phyloP scores from a whole-genome alignment of 108 stramenopile species.

The Nannochloropsis gaditana region DNA sequence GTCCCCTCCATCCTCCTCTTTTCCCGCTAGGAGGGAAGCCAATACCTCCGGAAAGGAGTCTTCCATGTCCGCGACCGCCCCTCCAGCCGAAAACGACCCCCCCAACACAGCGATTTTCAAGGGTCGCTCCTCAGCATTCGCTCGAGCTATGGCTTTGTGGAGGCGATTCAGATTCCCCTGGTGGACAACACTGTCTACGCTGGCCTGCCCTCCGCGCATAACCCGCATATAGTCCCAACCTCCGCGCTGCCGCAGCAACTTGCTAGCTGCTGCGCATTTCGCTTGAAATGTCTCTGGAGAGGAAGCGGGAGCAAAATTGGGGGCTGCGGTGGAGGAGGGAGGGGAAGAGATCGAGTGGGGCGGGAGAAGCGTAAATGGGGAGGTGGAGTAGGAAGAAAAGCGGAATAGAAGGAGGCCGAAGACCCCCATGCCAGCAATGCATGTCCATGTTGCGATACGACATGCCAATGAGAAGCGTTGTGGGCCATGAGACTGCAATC shows the following conservation, averaged over 20 bases:
- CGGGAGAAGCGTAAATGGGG: not conserved
- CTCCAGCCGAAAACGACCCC: not conserved
- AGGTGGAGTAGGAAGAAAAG: not conserved
- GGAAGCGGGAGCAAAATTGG: not conserved
- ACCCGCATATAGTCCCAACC: not conserved
- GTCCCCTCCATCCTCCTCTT: not conserved
- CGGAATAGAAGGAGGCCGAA: not conserved
- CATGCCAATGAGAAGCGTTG: not conserved
- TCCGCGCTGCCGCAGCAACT: not conserved
- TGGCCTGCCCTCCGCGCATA: not conserved
- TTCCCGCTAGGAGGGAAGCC: not conserved
- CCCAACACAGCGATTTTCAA: not conserved
- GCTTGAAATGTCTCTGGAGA: not conserved
- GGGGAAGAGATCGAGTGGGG: not conserved
- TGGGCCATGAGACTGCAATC: not conserved
- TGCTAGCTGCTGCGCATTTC: not conserved
- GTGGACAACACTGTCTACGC: not conserved
- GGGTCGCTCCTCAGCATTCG: not conserved
- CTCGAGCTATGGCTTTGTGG: not conserved
- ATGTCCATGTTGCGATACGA: not conserved
- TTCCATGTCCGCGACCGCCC: not conserved
- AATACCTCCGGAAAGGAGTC: not conserved
- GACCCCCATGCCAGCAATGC: not conserved
- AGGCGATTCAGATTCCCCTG: not conserved
- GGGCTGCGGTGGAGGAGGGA: not conserved